phyloP scores from a whole-genome alignment of 2,329 filamentous ascomycete species.

The Botryotinia globosa region DNA sequence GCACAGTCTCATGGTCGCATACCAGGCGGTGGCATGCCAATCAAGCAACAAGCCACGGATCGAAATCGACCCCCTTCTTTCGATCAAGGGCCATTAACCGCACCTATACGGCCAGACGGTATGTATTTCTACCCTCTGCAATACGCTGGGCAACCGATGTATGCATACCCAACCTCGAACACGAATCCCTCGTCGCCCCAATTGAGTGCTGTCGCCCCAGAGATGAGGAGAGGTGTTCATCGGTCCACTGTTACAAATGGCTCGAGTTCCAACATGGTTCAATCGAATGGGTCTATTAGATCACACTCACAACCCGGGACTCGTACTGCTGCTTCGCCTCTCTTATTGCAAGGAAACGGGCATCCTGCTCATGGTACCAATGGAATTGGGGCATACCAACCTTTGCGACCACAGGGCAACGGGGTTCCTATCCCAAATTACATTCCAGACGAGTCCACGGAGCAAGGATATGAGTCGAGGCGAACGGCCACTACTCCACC shows the following conservation, averaged over 20 bases:
- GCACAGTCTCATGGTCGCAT: slow-evolving; percentile 41
- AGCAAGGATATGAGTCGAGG: slow-evolving; percentile 26
- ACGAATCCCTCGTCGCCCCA: slow-evolving; percentile 58
- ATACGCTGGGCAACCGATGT: slow-evolving; percentile 45
- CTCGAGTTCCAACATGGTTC: slow-evolving; percentile 41
- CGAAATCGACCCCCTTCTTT: slow-evolving; percentile 58
- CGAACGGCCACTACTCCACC: slow-evolving; percentile 29
- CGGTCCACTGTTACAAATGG: slow-evolving; percentile 52
- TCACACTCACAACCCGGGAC: slow-evolving; percentile 67
- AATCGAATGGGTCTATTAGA: slow-evolving; percentile 55
- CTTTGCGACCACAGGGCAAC: slow-evolving; percentile 40
- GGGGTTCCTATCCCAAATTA: slow-evolving; percentile 55
- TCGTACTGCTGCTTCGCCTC: slow-evolving; percentile 37
- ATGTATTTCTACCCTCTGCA: slow-evolving; percentile 52
- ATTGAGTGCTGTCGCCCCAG: slow-evolving; percentile 45
- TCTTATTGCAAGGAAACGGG: slow-evolving; percentile 41
- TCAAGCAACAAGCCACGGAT: slow-evolving; percentile 47
- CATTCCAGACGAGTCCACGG: slow-evolving; percentile 49
- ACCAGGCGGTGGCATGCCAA: slow-evolving; percentile 37
- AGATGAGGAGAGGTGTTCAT: slow-evolving; percentile 57
- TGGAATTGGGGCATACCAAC: slow-evolving; percentile 38
- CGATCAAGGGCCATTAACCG: slow-evolving; percentile 58
- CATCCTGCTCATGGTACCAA: slow-evolving; percentile 35
- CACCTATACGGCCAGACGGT: slow-evolving; percentile 53
- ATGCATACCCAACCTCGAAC: slow-evolving; percentile 49